Evolutionary conservation across 2,329 filamentous ascomycete species (phyloP).

Genomic region (Blastomyces gilchristii): DNA sequence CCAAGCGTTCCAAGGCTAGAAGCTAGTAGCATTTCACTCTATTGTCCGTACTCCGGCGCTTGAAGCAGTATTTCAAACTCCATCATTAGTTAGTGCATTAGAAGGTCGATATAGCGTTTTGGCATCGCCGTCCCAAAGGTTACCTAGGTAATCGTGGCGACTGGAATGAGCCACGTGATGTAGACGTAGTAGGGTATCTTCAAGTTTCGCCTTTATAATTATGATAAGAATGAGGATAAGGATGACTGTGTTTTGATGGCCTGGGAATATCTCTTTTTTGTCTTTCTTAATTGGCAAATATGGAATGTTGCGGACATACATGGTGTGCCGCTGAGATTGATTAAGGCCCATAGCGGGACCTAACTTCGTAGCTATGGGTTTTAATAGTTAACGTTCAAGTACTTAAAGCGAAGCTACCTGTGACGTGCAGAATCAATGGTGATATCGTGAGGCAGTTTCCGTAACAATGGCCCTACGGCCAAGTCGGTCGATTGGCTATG

Average conservation of each 20-base stretch:
- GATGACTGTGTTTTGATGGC: too few species aligned
- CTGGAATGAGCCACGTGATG: too few species aligned
- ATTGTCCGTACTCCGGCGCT: too few species aligned
- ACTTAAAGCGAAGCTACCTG: background rate
- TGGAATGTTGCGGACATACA: background rate
- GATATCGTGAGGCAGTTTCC: background rate
- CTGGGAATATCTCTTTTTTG: too few species aligned
- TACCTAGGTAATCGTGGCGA: too few species aligned
- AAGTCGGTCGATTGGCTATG: background rate
- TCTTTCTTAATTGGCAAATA: too few species aligned
- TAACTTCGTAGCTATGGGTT: background rate
- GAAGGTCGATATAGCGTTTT: conserved; percentile 9
- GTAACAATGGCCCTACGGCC: too few species aligned
- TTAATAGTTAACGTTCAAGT: background rate
- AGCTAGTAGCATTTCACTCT: too few species aligned
- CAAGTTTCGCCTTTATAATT: background rate
- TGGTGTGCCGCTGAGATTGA: background rate
- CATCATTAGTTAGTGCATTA: conserved; percentile 18
- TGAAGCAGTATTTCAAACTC: conserved; percentile 18
- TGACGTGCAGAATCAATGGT: too few species aligned
- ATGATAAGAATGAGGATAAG: too few species aligned
- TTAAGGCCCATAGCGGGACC: background rate
- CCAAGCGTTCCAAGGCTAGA: too few species aligned
- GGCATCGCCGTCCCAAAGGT: background rate
- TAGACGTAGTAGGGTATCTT: conserved; percentile 17